Conservation (phyloP, 2,329 filamentous ascomycete species). For the Hymenoscyphus salicellus region DNA sequence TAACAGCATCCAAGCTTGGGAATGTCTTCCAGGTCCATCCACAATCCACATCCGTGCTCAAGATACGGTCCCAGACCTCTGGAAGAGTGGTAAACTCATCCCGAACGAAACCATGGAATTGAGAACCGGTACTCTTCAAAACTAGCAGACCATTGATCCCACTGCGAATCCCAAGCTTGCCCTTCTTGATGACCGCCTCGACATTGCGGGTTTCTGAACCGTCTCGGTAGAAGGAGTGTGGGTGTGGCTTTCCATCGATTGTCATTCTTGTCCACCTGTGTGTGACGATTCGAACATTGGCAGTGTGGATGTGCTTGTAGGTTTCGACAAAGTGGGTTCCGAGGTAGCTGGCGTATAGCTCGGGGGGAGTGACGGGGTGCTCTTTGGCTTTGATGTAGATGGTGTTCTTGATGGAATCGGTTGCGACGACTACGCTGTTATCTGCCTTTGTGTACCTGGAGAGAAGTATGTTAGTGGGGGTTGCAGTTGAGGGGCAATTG, state of each 20-base stretch:
- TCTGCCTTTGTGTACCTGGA: slow-evolving; percentile 85
- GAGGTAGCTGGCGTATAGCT: slow-evolving; percentile 83
- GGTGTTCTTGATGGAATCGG: slow-evolving; percentile 97
- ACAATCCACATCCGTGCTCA: slow-evolving; percentile 88
- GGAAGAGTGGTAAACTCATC: slow-evolving; percentile 90
- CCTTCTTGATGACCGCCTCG: slow-evolving; percentile 65
- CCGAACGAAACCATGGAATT: slow-evolving; percentile 89
- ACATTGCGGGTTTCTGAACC: slow-evolving; percentile 84
- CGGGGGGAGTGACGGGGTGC: slow-evolving; percentile 85
- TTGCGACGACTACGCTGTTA: slow-evolving; percentile 93
- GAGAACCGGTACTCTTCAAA: slow-evolving; percentile 92
- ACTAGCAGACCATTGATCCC: slow-evolving; percentile 80
- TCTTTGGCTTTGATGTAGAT: slow-evolving; percentile 94
- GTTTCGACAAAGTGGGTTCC: slow-evolving; percentile 84
- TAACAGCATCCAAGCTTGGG: slow-evolving; percentile 62
- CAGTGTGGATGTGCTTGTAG: slow-evolving; percentile 83
- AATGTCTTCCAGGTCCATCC: slow-evolving; percentile 83
- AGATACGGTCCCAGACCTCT: slow-evolving; percentile 91
- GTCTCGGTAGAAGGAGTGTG: slow-evolving; percentile 91
- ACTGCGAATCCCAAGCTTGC: slow-evolving; percentile 69
- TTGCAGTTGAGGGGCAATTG: slow-evolving; percentile 1
- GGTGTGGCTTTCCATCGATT: slow-evolving; percentile 84
- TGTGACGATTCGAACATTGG: slow-evolving; percentile 76
- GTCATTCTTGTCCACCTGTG: slow-evolving; percentile 91
- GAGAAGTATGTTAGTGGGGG: slow-evolving; percentile 22